Percentiles rank a stretch among this genome's conserved stretches.
Conservation (phyloP, 1,139 yeast species). For the Magnusiomyces tetraspermus region DNA sequence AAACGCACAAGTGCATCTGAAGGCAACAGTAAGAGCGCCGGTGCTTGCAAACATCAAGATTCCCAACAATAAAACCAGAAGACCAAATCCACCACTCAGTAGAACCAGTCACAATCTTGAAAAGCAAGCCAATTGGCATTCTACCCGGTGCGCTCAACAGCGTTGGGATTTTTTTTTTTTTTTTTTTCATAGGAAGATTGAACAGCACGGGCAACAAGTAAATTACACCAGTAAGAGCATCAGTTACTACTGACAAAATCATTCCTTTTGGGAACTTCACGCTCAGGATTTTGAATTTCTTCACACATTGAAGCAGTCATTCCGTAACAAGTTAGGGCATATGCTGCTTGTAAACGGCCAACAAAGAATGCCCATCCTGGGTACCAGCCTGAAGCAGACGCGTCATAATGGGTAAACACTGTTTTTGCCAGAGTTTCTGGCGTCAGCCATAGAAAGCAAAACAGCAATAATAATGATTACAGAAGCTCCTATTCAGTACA, state of each 20-base stretch:
- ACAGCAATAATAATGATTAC: conserved; percentile 20
- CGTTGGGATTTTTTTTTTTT: conserved; percentile 36
- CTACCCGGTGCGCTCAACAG: conserved; percentile 44
- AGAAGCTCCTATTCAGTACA: conserved; percentile 19
- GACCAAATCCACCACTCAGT: conserved; percentile 39
- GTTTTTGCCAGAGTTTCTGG: conserved; percentile 18
- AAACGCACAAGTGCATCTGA: conserved; percentile 71
- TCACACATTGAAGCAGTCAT: conserved; percentile 74
- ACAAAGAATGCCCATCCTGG: conserved; percentile 29
- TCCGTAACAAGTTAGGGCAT: conserved; percentile 75
- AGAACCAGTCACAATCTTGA: conserved; percentile 59
- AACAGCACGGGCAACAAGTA: conserved; percentile 67
- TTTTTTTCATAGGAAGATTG: conserved; percentile 61
- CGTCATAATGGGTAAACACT: conserved; percentile 21
- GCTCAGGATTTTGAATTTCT: conserved; percentile 69
- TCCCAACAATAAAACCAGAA: conserved; percentile 44
- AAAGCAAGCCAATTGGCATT: conserved; percentile 39
- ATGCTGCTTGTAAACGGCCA: conserved; percentile 70
- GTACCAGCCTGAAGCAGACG: conserved; percentile 23
- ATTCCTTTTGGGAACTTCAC: conserved; percentile 68
- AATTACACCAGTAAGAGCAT: conserved; percentile 57
- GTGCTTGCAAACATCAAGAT: conserved; percentile 20
- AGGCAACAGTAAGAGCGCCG: conserved; percentile 54
- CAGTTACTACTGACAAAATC: conserved; percentile 51
- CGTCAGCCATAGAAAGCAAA: conserved; percentile 18